phyloP scores from a whole-genome alignment of 1,139 yeast genomes.

The Williopsis jadinii region DNA sequence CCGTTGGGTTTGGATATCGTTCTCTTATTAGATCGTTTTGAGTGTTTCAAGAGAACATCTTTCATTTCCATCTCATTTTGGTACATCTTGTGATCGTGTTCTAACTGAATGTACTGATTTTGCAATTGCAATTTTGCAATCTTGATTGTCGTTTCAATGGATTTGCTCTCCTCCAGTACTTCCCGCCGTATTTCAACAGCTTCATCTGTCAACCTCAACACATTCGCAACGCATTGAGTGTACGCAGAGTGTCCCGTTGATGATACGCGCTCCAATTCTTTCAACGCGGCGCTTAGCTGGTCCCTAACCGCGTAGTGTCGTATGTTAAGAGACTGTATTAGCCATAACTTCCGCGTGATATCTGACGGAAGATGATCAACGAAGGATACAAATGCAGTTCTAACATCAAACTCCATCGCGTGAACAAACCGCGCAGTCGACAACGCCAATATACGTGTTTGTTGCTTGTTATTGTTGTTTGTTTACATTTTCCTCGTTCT shows the following conservation, averaged over 20 bases:
- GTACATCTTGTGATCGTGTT: conserved; percentile 18
- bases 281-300: conserved; percentile 9
- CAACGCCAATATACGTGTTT: too few relatives aligned
- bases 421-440: too few relatives aligned
- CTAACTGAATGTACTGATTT: conserved; percentile 17
- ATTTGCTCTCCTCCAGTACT: conserved; percentile 17
- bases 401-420: conserved; percentile 16
- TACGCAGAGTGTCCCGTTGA: not conserved
- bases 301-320: conserved; percentile 19
- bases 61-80: conserved; percentile 17
- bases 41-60: conserved; percentile 8
- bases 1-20: conserved; percentile 1
- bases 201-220: not conserved
- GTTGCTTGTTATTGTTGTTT: too few relatives aligned
- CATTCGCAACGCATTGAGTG: not conserved
- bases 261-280: not conserved
- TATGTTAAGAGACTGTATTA: conserved; percentile 34
- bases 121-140: conserved; percentile 17
- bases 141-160: conserved; percentile 17
- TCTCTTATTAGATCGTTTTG: conserved; percentile 16
- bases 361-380: conserved; percentile 46
- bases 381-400: conserved; percentile 23
- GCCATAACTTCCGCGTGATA: conserved; percentile 39
- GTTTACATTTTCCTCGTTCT: too few relatives aligned
- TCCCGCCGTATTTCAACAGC: conserved; percentile 13